Base-by-base conservation (phyloP, 345 rosid species). In the Xanthoceras sorbifolium region DNA sequence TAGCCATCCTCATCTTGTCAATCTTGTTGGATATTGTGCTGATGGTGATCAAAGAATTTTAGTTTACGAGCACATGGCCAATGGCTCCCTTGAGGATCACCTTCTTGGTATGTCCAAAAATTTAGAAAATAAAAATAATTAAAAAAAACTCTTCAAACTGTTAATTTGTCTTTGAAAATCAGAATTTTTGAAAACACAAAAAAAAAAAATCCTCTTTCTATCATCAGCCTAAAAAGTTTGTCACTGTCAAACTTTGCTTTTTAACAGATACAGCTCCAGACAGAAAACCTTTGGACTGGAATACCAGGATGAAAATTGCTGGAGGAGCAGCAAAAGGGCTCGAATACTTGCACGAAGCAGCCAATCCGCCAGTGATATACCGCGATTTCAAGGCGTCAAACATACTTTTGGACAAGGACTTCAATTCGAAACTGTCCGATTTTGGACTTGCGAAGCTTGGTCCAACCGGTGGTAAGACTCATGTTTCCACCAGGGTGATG, bases 401-500 rank as follows among this genome's bases (percentile, higher is more conserved):
- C 70, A 79, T 92, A 67, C 81, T 92, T n/a, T 78, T 92, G 60
- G 91, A 90, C 76, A 73, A 80, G 54, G 83, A 82, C 31, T 90
- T 92, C 87, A 85, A 83, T 60, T 89, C 97, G 1, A 92, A 88
- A 77, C 93, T 92, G 20, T 90, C 97, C 1, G 97, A 92, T 86
- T 92, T 92, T 22, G 97, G 97, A 28, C 87, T 92, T 75, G 97
- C 97, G 38, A 92, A 91, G 79, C 89, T 92, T 18, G 95, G 95
- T 76, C 95, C 95, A 5, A 92, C 89, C 0, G 95, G 92, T 48
- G 92, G 85, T 14, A 83, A 86, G 83, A 67, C 89, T 65, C 87
- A 90, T 79, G 93, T 92, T 23, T 90, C 97, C 63, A 92, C 97
- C 23, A 85, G 97, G 83, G 97, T 92, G 67, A 92, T 92, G 97